Evolutionary conservation across 2,329 filamentous ascomycete species (phyloP).

Genomic region (Monosporascus sp.): DNA sequence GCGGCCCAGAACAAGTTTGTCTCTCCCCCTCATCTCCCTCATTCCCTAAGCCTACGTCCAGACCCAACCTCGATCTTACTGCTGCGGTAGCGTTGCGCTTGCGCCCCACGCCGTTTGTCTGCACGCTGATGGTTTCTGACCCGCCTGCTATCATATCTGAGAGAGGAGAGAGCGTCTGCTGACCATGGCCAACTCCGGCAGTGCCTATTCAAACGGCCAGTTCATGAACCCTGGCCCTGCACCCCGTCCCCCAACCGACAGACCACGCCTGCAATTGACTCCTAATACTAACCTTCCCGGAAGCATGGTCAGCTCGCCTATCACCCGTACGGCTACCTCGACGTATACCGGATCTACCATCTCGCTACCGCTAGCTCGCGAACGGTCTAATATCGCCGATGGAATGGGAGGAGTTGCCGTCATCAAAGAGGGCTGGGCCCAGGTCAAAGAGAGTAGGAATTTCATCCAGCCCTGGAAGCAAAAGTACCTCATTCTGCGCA

Average conservation of each 20-base stretch:
- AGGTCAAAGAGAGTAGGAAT: slow-evolving; percentile 86
- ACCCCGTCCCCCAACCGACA: slow-evolving; percentile 80
- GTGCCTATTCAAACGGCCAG: slow-evolving; percentile 56
- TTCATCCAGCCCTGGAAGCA: slow-evolving; percentile 85
- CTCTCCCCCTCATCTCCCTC: slow-evolving; percentile 2
- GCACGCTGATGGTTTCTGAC: background rate
- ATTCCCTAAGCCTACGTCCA: background rate
- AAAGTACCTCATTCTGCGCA: slow-evolving; percentile 85
- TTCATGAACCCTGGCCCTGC: slow-evolving; percentile 98
- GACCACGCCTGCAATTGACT: slow-evolving; percentile 75
- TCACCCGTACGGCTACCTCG: slow-evolving; percentile 60
- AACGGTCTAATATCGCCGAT: slow-evolving; percentile 53
- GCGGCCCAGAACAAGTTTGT: slow-evolving; percentile 31
- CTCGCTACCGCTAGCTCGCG: slow-evolving; percentile 63
- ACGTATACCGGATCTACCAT: slow-evolving; percentile 70
- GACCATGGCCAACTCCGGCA: slow-evolving; percentile 30
- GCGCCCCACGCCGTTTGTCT: slow-evolving; percentile 5
- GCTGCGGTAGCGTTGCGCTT: slow-evolving; percentile 6
- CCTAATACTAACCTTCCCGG: slow-evolving; percentile 70
- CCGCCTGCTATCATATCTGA: no score
- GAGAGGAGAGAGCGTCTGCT: slow-evolving; percentile 6
- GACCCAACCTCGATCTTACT: background rate
- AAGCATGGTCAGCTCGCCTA: slow-evolving; percentile 70
- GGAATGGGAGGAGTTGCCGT: slow-evolving; percentile 65
- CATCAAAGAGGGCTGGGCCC: slow-evolving; percentile 77